phyloP scores from a whole-genome alignment of 2,329 filamentous ascomycete species.

The Emmonsia crescens region DNA sequence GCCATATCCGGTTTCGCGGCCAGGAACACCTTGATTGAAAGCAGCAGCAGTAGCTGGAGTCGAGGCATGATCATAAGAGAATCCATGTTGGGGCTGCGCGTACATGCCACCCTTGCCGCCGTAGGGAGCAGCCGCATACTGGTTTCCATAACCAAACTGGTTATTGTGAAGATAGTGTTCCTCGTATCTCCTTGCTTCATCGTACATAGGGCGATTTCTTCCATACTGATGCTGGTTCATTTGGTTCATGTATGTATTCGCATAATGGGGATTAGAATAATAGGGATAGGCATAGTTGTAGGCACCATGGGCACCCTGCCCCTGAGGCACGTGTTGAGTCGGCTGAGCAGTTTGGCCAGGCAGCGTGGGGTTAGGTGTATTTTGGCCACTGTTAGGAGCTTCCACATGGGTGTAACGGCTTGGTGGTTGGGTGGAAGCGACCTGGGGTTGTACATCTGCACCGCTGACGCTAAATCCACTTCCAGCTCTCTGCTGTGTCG shows the following conservation, averaged over 20 bases:
- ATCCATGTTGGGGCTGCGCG: conserved; percentile 50
- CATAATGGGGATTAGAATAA: conserved; percentile 52
- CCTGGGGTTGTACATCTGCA: conserved; percentile 48
- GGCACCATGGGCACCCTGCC: conserved; percentile 41
- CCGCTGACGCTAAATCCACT: conserved; percentile 59
- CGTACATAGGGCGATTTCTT: conserved; percentile 39
- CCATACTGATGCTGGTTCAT: conserved; percentile 38
- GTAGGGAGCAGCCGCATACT: conserved; percentile 41
- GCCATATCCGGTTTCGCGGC: conserved; percentile 49
- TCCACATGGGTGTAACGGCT: conserved; percentile 56
- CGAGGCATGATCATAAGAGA: conserved; percentile 54
- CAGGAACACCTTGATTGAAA: conserved; percentile 33
- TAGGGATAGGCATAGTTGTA: conserved; percentile 52
- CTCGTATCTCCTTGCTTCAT: conserved; percentile 40
- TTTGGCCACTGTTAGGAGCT: conserved; percentile 81
- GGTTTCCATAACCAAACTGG: conserved; percentile 46
- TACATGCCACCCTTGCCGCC: conserved; percentile 50
- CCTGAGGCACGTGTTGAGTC: conserved; percentile 41
- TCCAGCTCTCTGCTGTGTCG: conserved; percentile 59
- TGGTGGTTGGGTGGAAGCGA: conserved; percentile 61
- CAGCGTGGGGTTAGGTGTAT: conserved; percentile 71
- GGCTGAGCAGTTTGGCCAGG: conserved; percentile 45
- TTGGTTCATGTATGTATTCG: conserved; percentile 48
- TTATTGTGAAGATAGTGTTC: conserved; percentile 33
- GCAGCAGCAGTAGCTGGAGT: conserved; percentile 49